phyloP scores from a whole-genome alignment of 805 yeast genomes.

The Torulaspora franciscae region DNA sequence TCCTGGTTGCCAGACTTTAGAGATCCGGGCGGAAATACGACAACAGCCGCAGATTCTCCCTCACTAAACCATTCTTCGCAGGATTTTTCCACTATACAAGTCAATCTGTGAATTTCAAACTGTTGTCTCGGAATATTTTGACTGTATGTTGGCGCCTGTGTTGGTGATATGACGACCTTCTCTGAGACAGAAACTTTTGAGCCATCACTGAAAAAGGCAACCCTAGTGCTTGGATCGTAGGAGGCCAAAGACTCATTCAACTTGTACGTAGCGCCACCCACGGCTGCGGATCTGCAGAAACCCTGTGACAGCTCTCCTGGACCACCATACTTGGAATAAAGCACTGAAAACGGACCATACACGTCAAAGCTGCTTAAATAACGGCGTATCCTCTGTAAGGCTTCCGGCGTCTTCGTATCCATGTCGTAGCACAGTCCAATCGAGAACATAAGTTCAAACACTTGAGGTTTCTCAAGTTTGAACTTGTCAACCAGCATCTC shows the following conservation, averaged over 20 bases:
- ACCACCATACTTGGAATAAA: constrained; percentile 90
- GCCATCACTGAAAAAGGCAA: constrained; percentile 73
- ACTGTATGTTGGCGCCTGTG: constrained; percentile 48
- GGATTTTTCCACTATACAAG: constrained; percentile 77
- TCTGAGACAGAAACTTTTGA: constrained; percentile 70
- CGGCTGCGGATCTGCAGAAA: constrained; percentile 96
- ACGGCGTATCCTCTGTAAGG: constrained; percentile 74
- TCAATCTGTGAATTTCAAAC: constrained; percentile 64
- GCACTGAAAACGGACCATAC: constrained; percentile 90
- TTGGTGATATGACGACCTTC: constrained; percentile 70
- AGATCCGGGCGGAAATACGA: constrained; percentile 87
- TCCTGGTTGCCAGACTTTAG: constrained; percentile 58
- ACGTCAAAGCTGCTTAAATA: constrained; percentile 82
- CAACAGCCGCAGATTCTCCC: constrained; percentile 77
- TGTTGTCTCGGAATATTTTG: constrained; percentile 42
- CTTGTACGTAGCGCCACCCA: constrained; percentile 92
- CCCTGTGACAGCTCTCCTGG: constrained; percentile 96
- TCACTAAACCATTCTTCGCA: constrained; percentile 91
- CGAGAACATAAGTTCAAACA: constrained; percentile 77
- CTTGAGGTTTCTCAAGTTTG: constrained; percentile 67
- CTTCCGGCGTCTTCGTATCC: constrained; percentile 62
- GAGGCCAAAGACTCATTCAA: constrained; percentile 60
- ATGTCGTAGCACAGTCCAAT: constrained; percentile 71
- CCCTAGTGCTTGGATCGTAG: constrained; percentile 60
- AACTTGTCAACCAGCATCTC: constrained; percentile 60